Evolutionary conservation across 129 eudicot species (phyloP), one percentile per base, ranked within the genome.

Genomic region (Lactuca sativa): DNA sequence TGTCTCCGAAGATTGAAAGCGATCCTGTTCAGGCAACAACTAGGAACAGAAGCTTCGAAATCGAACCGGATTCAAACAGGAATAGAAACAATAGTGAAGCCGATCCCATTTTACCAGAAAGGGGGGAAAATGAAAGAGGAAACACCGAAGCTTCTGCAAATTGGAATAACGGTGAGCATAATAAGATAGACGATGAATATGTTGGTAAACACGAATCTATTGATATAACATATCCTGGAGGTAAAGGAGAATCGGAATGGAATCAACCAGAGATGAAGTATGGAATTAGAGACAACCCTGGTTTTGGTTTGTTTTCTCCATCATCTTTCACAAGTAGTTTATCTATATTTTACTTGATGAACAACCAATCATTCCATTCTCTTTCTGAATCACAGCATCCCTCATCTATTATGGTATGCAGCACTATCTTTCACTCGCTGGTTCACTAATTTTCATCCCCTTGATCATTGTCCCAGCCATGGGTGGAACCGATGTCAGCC

Each of bases 401-500:
- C 80, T 83, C 5, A 56, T 80, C 64, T 90, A 70, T 64, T 93
- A 93, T 47, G 91, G 97, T 43, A 59, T 93, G 84, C 99, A 93
- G 81, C 99, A 90, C 82, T 89, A 81, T 71, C 69, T 93, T 17
- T 93, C 99, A 41, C 74, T 93, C 30, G 93, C 88, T 13, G 99
- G 97, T 48, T 93, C 99, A 10, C 87, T 93, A 57, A 81, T 93
- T 62, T 86, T 93, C 73, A 66, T 82, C 36, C 99, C 97, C 55
- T 69, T 90, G 80, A 78, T 93, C 54, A 75, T 83, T 18, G 95
- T 87, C 71, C 99, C 95, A 48, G 79, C 88, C 69, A 93, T 93
- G 97, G 99, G 97, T 36, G 97, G 97, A 76, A 90, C 90, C 70
- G 97, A 90, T 80, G 99, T 93, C 41, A 90, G 97, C 33, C 61